Evolutionary conservation across 352 stramenopile species (phyloP).

Genomic region (Globisporangium cederbergense): DNA sequence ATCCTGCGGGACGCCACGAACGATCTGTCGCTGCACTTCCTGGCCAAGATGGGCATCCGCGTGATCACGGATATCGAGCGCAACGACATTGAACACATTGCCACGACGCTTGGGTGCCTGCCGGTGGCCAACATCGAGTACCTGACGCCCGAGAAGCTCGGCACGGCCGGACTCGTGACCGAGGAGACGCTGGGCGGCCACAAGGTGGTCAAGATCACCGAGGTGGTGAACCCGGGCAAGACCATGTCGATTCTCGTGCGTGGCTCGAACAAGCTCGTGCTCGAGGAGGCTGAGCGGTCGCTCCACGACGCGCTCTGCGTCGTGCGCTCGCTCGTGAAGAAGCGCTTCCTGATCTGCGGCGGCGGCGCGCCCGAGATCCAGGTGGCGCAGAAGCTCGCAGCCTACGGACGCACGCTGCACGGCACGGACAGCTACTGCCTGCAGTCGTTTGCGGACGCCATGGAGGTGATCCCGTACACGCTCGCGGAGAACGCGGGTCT

Average conservation of each 20-base stretch:
- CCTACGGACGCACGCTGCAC: conserved; percentile 91
- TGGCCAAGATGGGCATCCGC: conserved; percentile 99
- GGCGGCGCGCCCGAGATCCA: conserved; percentile 97
- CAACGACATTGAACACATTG: conserved; percentile 99
- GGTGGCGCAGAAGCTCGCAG: conserved; percentile 90
- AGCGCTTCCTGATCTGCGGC: conserved; percentile 97
- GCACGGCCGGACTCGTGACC: conserved; percentile 91
- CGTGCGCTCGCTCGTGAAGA: conserved; percentile 97
- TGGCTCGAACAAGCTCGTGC: conserved; percentile 97
- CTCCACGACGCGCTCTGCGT: conserved; percentile 99
- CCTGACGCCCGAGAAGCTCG: conserved; percentile 96
- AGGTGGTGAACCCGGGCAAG: conserved; percentile 93
- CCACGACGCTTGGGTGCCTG: conserved; percentile 93
- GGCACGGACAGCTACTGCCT: conserved; percentile 97
- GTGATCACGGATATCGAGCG: conserved; percentile 99
- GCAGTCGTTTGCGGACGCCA: conserved; percentile 95
- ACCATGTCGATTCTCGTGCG: conserved; percentile 98
- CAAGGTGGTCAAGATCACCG: conserved; percentile 99
- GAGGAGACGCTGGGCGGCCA: conserved; percentile 95
- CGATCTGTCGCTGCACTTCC: conserved; percentile 98
- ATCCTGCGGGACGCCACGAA: conserved; percentile 99
- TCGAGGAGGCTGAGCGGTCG: conserved; percentile 97
- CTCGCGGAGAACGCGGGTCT: conserved; percentile 99
- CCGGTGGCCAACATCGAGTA: conserved; percentile 98
- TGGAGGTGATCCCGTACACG: conserved; percentile 99